phyloP scores from a whole-genome alignment of 2,329 filamentous ascomycete genomes.

The Pezizomycotina sp. region DNA sequence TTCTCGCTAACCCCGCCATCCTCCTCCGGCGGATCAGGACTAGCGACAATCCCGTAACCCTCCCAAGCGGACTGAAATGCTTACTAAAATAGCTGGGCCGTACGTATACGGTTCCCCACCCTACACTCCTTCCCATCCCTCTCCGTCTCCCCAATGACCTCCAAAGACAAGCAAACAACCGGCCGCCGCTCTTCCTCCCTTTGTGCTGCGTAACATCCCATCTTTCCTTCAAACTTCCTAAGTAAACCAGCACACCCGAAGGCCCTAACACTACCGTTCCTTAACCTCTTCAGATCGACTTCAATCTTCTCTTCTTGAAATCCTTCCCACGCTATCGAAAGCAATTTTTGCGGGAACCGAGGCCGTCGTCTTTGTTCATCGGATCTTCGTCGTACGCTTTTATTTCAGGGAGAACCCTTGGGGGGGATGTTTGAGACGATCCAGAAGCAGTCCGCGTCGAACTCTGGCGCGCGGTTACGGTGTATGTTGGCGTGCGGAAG shows the following conservation, averaged over 20 bases:
- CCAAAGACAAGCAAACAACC: conserved; percentile 14
- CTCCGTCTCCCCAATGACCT: conserved; percentile 15
- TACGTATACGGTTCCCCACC: conserved; percentile 17
- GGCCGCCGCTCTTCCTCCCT: no score
- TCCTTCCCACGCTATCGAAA: conserved; percentile 9
- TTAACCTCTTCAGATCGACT: conserved; percentile 13
- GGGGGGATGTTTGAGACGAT: conserved; percentile 14
- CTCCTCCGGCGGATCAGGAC: neutral
- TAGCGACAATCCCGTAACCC: neutral
- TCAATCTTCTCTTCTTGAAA: conserved; percentile 19
- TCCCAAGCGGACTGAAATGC: neutral
- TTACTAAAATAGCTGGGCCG: conserved; percentile 8
- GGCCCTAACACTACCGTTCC: conserved; percentile 15
- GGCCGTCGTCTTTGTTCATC: conserved; percentile 13
- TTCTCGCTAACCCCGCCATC: neutral
- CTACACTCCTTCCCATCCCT: conserved; percentile 9
- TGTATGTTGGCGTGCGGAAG: conserved; percentile 18
- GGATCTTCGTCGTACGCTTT: conserved; percentile 16
- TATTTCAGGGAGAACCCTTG: conserved; percentile 13
- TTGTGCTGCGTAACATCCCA: conserved; percentile 17
- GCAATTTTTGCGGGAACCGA: conserved; percentile 16
- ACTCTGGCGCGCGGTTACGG: conserved; percentile 13
- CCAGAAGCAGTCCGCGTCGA: conserved; percentile 17
- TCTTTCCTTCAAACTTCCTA: conserved; percentile 16
- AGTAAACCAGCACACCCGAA: conserved; percentile 15